Conservation (phyloP, 2,329 filamentous ascomycete genomes). For the Xylogone sp. region DNA sequence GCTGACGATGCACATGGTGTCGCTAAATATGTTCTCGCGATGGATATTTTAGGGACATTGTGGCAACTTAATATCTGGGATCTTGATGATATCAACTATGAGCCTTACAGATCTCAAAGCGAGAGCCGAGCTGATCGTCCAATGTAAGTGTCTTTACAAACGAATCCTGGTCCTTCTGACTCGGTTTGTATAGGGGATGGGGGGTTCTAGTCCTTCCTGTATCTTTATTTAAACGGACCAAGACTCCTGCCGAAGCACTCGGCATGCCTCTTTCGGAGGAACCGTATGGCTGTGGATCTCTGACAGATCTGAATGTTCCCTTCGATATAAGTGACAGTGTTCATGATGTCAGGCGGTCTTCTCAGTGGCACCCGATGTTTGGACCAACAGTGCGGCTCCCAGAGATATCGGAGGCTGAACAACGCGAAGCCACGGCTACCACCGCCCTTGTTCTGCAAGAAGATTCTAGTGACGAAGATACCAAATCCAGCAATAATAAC, state of each 20-base stretch:
- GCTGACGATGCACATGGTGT: constrained; percentile 13
- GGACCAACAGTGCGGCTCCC: neutral
- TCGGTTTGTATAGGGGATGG: constrained; percentile 18
- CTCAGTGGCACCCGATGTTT: constrained; percentile 5
- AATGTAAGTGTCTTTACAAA: neutral
- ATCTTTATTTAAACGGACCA: constrained; percentile 13
- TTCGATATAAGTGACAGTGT: constrained; percentile 4
- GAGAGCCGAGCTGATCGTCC: neutral
- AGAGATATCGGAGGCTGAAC: neutral
- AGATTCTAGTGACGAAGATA: neutral
- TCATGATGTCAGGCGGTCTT: neutral
- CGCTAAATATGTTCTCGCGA: constrained; percentile 19
- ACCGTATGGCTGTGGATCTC: neutral
- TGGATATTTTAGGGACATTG: constrained; percentile 19
- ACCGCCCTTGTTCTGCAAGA: neutral
- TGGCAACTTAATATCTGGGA: constrained; percentile 9
- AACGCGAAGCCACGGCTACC: neutral
- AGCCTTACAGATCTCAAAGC: neutral
- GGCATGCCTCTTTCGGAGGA: neutral
- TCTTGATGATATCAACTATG: neutral
- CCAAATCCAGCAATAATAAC: too few relatives aligned
- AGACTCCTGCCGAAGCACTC: constrained; percentile 10
- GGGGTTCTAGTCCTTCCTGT: constrained; percentile 20
- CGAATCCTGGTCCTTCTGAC: neutral
- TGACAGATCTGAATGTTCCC: neutral